Evolutionary conservation across 495 filamentous ascomycete genomes (phyloP), one percentile per base, ranked within the genome.

Genomic region (Penicillium ochrochloron): DNA sequence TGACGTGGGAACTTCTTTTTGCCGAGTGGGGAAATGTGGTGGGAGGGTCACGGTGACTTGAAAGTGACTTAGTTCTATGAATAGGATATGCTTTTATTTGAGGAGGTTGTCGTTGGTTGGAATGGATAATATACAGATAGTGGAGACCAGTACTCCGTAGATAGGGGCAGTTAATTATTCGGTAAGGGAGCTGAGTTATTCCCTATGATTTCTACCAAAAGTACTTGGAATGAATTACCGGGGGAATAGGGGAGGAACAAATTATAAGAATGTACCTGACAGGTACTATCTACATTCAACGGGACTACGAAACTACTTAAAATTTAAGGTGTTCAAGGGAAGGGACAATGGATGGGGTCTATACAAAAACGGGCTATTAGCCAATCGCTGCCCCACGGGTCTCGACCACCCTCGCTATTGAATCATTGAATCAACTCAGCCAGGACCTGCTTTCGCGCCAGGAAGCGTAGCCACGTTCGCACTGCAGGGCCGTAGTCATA

Each of bases 401-500:
- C 34, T 33, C 35, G 37, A 31, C 60, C 29, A 23, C 25, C 57
- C 23, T 29, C 51, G 25, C 57, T 44, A 62, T 63, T 62, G 39
- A 41, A 73, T 44, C 41, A 62, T 63, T 62, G 39, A 41, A 73
- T 44, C 41, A 78, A 53, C 29, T 75, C 66, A 56, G 77, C 68
- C 57, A 82, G 63, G 41, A 68, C 50, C 60, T 70, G 66, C 63
- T 82, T 83, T 42, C 72, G 77, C 42, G 78, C 79, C 67, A 84
- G 70, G 37, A 76, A 74, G 23, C 75, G 76, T 52, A 80, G 64
- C 76, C 83, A 84, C 8, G 66, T 74, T 48, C 80, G 75, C 25
- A 84, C 67, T 21, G 78, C 78, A 7, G 81, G 76, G 10, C 78
- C 79, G 62, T 83, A 83, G 63, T 85, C 82, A 70, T 77, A 80